These are phyloP conservation scores for Trichophyton simii DNA, from an alignment of 2,329 filamentous ascomycete genomes.

Conservation along the genomic window DNA sequence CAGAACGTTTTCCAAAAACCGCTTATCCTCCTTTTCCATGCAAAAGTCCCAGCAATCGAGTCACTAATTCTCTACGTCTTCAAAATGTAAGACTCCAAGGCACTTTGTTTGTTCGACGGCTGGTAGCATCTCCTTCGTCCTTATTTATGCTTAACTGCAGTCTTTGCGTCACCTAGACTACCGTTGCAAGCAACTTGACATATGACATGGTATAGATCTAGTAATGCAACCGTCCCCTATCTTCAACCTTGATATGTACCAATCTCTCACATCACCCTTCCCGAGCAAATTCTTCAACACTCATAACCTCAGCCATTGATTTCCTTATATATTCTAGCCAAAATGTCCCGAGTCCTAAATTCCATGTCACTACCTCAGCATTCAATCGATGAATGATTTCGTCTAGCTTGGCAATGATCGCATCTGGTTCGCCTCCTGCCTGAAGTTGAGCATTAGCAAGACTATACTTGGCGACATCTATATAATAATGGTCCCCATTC, in stretches of 20 bases:
- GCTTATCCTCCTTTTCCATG: too few species aligned
- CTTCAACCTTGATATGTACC: too few species aligned
- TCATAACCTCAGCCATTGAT: conserved; percentile 1
- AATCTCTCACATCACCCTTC: not conserved
- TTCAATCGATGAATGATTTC: not conserved
- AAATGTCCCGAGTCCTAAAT: conserved; percentile 5
- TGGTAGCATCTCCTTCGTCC: too few species aligned
- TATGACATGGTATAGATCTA: too few species aligned
- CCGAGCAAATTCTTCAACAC: not conserved
- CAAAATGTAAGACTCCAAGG: too few species aligned
- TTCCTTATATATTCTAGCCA: conserved; percentile 7
- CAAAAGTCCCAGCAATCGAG: too few species aligned
- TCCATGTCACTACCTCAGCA: not conserved
- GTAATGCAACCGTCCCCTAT: too few species aligned
- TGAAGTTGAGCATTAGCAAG: conserved; percentile 4
- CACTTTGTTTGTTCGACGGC: too few species aligned
- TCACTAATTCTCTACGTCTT: too few species aligned
- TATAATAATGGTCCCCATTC: conserved; percentile 4
- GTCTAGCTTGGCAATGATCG: not conserved
- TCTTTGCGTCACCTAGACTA: too few species aligned
- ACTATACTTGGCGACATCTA: conserved; percentile 5
- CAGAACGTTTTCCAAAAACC: conserved; percentile 23
- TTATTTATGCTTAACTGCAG: too few species aligned
- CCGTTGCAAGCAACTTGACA: too few species aligned
- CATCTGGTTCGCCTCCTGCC: not conserved